These are phyloP conservation scores for Brassica hybrid DNA, from an alignment of 441 rosid species.

Conservation along the genomic window DNA sequence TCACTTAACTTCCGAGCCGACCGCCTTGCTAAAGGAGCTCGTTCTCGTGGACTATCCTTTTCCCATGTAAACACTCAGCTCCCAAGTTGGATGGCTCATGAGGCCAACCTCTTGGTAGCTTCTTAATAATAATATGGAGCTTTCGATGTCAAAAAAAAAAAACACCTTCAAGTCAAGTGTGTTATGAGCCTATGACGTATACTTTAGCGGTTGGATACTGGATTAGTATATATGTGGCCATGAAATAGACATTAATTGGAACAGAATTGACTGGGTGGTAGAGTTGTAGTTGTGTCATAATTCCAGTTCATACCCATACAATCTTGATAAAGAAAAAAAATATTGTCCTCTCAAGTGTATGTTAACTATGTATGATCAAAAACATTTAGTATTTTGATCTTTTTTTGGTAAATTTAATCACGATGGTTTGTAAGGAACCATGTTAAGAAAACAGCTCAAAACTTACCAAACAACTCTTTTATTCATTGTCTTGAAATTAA, in stretches of 20 bases:
- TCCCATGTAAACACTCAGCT: no score
- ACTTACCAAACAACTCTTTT: neutral
- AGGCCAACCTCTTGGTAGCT: no score
- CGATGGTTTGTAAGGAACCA: neutral
- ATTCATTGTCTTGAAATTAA: neutral
- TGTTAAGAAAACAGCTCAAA: neutral
- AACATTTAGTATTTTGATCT: neutral
- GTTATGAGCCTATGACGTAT: neutral
- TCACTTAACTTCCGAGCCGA: no score
- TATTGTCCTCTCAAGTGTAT: no score
- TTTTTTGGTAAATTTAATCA: conserved; percentile 3
- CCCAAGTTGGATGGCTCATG: no score
- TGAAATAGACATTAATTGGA: no score
- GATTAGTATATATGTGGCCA: neutral
- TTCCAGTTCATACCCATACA: neutral
- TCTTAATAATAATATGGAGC: no score
- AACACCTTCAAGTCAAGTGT: neutral
- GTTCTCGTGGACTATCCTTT: no score
- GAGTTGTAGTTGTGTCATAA: neutral
- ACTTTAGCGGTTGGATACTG: neutral
- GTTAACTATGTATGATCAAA: neutral
- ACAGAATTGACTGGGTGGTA: no score
- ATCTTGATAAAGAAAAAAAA: no score
- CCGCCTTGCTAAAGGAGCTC: no score
- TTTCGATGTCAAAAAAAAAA: no score